Base-by-base conservation (phyloP, 2,329 filamentous ascomycete genomes). In the Cladosporium velox region DNA sequence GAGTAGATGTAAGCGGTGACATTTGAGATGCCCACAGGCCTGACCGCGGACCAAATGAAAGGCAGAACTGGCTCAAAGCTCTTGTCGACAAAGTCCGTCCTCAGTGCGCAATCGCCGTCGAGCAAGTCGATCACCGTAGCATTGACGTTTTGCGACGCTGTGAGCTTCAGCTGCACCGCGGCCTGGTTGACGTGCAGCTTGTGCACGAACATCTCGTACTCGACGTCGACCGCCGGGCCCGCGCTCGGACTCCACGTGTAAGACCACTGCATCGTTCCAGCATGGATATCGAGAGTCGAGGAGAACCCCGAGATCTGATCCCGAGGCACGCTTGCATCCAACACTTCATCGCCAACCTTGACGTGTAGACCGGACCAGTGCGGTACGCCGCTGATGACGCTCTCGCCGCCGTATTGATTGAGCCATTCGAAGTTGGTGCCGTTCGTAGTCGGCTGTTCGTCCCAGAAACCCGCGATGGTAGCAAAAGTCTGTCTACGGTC, bases 371-470 rank as follows among this genome's bases (percentile, higher is more conserved):
- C 87, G 30, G 83, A 83, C 83, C 88, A 90, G 73, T 91, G 89
- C 7, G 90, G 90, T 18, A 92, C 83, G 28, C 90, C 90, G 61
- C 85, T 86, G 68, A 91, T 90, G 60, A 90, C 88, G 70, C 86
- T 90, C 72, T 92, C 90, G 66, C 86, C 85, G 7, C 89, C 89
- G 76, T 90, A 89, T 70, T 91, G 86, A 65, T 86, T 82, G 52
- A 92, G 75, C 88, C 90, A 91, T 0, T 83, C 82, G 70, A 89
- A 91, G 70, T 91, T 91, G 7, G 85, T 84, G 0, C 84, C 83
- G 54, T 86, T 87, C 0, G 84, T 86, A 34, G 80, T 83, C 2
- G 82, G 80, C 72, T 90, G 87, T 3, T 80, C 80, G 68, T 90
- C 83, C 74, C 84, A 91, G 72, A 91, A 91, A 1, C 89, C 89